phyloP scores from a whole-genome alignment of 2,329 filamentous ascomycete species.

The Claviceps africana region DNA sequence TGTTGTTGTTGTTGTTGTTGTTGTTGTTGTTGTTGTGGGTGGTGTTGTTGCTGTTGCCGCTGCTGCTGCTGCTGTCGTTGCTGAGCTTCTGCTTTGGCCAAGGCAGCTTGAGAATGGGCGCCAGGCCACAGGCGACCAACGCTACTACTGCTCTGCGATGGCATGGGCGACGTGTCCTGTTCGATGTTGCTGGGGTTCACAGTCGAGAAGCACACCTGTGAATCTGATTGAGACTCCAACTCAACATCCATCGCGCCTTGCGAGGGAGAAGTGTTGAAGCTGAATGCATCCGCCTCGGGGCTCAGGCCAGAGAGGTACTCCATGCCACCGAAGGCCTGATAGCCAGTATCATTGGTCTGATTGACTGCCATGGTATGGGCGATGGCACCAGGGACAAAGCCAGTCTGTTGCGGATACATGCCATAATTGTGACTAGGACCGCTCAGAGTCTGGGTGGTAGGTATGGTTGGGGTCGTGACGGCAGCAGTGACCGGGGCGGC shows the following conservation, averaged over 20 bases:
- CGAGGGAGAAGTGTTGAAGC: conserved; percentile 57
- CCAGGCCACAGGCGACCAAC: conserved; percentile 77
- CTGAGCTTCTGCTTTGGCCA: conserved; percentile 58
- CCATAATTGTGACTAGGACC: conserved; percentile 92
- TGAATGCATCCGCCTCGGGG: conserved; percentile 52
- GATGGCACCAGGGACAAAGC: conserved; percentile 72
- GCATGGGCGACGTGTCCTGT: conserved; percentile 37
- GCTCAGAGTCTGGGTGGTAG: conserved; percentile 46
- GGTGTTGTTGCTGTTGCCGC: conserved; percentile 53
- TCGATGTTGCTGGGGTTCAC: conserved; percentile 65
- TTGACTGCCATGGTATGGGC: conserved; percentile 69
- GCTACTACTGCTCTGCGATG: conserved; percentile 36
- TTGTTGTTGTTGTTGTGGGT: too few relatives aligned
- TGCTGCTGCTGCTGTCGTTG: conserved; percentile 50
- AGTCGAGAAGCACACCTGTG: conserved; percentile 50
- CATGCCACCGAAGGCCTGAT: conserved; percentile 33
- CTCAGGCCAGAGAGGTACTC: conserved; percentile 42
- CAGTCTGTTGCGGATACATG: conserved; percentile 89
- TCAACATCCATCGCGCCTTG: conserved; percentile 50
- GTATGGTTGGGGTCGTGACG: conserved; percentile 39
- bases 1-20: too few relatives aligned
- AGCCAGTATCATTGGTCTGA: conserved; percentile 42
- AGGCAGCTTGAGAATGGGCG: conserved; percentile 80
- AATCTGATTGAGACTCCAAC: conserved; percentile 30
- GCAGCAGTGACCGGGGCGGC: conserved; percentile 37